Evolutionary conservation across 2,329 filamentous ascomycete genomes (phyloP), one percentile per base, ranked within the genome.

Genomic region (Claviceps quebecensis): DNA sequence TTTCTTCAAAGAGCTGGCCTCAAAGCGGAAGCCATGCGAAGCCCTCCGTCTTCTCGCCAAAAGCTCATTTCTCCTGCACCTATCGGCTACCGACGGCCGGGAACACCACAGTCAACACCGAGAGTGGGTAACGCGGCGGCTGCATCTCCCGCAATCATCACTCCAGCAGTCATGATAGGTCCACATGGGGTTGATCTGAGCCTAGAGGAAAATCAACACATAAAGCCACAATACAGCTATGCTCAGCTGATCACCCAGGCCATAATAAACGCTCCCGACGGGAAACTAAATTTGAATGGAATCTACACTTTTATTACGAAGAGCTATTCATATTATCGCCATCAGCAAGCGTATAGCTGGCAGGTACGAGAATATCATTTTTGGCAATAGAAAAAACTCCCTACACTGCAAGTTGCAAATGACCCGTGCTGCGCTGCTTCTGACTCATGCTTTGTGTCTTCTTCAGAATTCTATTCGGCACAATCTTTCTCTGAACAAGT

Each of bases 231-330:
- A 45, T 95, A 87, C 66, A 97, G 91, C 66, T 98, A 98, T 67
- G 90, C 93, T 2, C 88, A 95, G 64, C 81, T 98, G 73, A 98
- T 98, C 57, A 93, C 89, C 0, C 93, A 97, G 69, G 93, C 93
- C 1, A 97, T 98, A 56, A 76, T 96, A 57, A 86, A 86, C 38
- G 90, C 85, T 2, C 74, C 81, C 1, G 89, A 95, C 53, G 85
- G 94, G 64, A 94, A 94, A 66, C 76, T 96, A 50, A 96, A 93
- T 3, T 69, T 98, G 47, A 86, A 85, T 60, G 90, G 87, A 58
- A 98, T 98, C 52, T 98, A 98, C 69, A 84, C 82, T 49, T 96
- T 85, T 69, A 97, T 98, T 63, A 93, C 83, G 69, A 80, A 82
- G 3, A 85, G 87, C 58, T 98, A 97, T 64, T 84, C 93, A 2